Evolutionary conservation across 345 rosid species (phyloP), one percentile per base, ranked within the genome.

Genomic region (Adansonia digitata): DNA sequence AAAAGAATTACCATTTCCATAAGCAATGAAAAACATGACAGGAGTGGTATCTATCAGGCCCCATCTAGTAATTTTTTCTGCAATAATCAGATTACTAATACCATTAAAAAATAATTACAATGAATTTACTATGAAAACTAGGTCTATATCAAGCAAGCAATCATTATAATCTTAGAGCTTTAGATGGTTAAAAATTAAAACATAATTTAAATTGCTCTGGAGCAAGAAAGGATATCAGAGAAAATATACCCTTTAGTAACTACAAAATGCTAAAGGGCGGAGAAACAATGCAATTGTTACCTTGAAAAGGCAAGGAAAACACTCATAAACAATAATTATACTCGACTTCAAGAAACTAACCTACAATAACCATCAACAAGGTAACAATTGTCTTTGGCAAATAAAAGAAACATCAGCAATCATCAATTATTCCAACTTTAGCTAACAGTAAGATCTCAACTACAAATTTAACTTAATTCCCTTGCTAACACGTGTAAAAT

Each of bases 1-100:
- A 74, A 66, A 52, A 62, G 76, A 74, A 48, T 18, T 43, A 37
- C 11, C 35, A 37, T 31, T 51, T 57, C 35, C n/a, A 27, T 40
- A 63, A 74, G 45, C 37, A 52, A 37, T 15, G 20, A 62, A 74
- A 51, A n/a, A 18, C 31, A 53, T 53, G 51, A 31, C 46, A 45
- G 22, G 17, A 56, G 20, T 40, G 2, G 45, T 22, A 40, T 56
- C 53, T 40, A 40, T 57, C 49, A 56, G 13, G 64, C 37, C 49
- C 75, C 22, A 24, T 9, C 49, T 14, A 71, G 48, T 55, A 71
- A 39, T 39, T 8, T 5, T 22, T 37, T 55, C 74, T 4, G 63
- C 20, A 37, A 22, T 55, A 55, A 55, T 15, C 2, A 22, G 7
- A 42, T 18, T 43, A 68, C 3, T 26, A 27, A 15, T 17, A 27